phyloP scores from a whole-genome alignment of 352 stramenopile genomes.

The Pseudoperonospora humuli region DNA sequence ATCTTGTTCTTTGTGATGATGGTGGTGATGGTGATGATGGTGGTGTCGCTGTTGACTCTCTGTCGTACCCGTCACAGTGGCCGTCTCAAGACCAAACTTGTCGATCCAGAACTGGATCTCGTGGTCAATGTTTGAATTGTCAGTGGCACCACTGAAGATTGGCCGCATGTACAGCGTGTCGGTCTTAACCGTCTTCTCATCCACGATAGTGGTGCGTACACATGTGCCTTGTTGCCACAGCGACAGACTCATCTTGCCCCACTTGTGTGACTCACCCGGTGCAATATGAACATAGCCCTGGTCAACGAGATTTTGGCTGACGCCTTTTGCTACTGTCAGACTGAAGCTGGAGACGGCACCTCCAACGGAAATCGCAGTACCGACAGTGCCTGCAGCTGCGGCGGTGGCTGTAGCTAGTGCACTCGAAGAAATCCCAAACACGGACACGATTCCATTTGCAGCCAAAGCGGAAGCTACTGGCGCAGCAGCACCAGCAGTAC shows the following conservation, averaged over 20 bases:
- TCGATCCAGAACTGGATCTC: constrained; percentile 46
- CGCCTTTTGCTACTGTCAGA: constrained; percentile 25
- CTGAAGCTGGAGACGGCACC: no score
- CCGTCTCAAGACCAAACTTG: constrained; percentile 30
- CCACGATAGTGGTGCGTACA: constrained; percentile 14
- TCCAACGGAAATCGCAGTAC: no score
- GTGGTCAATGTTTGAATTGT: constrained; percentile 36
- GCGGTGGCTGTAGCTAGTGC: constrained; percentile 18
- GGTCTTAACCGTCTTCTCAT: constrained; percentile 5
- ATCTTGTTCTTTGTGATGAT: not conserved
- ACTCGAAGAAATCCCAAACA: constrained; percentile 27
- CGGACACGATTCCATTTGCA: no score
- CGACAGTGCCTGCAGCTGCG: no score
- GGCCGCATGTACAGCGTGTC: constrained; percentile 1
- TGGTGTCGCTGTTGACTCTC: constrained; percentile 8
- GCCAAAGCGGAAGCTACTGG: constrained; percentile 19
- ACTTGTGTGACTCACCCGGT: constrained; percentile 21
- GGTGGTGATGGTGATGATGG: constrained; percentile 3
- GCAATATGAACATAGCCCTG: constrained; percentile 29
- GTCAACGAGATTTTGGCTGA: constrained; percentile 29
- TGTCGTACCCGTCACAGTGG: constrained; percentile 10
- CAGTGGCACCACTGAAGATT: constrained; percentile 23
- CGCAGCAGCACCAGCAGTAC: constrained; percentile 24
- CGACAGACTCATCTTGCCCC: constrained; percentile 37
- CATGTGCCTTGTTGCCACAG: constrained; percentile 36